Base-by-base conservation (phyloP, 2,329 filamentous ascomycete genomes). In the Paraconiothyrium sp. region DNA sequence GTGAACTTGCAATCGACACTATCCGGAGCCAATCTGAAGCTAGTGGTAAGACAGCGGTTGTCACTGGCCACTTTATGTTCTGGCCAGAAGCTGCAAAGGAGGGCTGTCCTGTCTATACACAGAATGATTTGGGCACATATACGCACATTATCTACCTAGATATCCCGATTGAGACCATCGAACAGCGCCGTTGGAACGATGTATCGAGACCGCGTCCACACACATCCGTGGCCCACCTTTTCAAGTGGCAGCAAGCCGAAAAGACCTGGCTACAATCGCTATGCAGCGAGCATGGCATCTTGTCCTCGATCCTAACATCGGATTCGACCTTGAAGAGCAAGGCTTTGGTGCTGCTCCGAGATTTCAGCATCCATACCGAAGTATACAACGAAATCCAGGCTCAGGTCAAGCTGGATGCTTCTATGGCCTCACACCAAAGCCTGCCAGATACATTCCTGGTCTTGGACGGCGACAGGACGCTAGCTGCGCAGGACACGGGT, bases 101-200 rank as follows among this genome's bases (percentile, higher is more conserved):
- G 35, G 57, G 56, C 3, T 0, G 30, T 2, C 27, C 34, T 16
- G 80, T 86, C 0, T 80, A 73, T 54, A 88, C 84, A 0, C 11
- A 72, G 1, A 74, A 67, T 8, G 87, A 90, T 59, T 52, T 82
- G 4, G 47, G 77, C 0, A 79, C 72, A 0, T 90, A 82, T 69
- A 87, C 85, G 0, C 86, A 90, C 65, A 85, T 90, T 14, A 47
- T 90, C 13, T 89, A 90, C 66, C 67, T 90, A 32, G 73, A 85
- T 47, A 67, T 81, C 1, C 66, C 78, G 1, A 63, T 78, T 0
- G 66, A 80, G 1, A 27, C 72, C 0, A 72, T 89, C 16, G 61
- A 62, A 0, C 55, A 80, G 46, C 81, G 77, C 20, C 76, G 80
- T n/a, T 39, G 34, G 0, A 54, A 72, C 0, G 84, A 89, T 64